phyloP scores from a whole-genome alignment of 768 basidiomycete species.

The Cantharellus cinnabarinus region DNA sequence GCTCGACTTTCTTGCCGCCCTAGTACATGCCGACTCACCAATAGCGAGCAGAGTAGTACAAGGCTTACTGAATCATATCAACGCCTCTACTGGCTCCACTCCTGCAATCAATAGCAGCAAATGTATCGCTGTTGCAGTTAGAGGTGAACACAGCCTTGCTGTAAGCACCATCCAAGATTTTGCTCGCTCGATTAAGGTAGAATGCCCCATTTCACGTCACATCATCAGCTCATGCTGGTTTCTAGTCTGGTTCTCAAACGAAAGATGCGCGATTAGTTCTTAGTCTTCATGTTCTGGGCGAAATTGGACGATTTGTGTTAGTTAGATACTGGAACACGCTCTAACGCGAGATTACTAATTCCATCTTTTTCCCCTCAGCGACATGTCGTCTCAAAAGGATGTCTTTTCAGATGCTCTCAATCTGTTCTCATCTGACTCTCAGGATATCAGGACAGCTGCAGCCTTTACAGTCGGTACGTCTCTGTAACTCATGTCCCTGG shows the following conservation, averaged over 20 bases:
- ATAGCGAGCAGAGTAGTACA: constrained; percentile 70
- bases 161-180: constrained; percentile 75
- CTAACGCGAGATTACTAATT: background rate
- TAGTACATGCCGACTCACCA: constrained; percentile 66
- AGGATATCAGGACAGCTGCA: constrained; percentile 76
- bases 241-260: constrained; percentile 18
- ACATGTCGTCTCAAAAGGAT: constrained; percentile 65
- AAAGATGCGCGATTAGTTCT: constrained; percentile 52
- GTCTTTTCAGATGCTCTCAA: constrained; percentile 57
- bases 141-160: constrained; percentile 44
- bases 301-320: constrained; percentile 79
- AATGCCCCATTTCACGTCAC: background rate
- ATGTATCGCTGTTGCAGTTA: constrained; percentile 68
- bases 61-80: constrained; percentile 51
- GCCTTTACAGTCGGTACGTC: constrained; percentile 75
- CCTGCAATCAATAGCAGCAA: constrained; percentile 47
- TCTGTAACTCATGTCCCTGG: background rate
- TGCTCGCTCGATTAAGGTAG: constrained; percentile 58
- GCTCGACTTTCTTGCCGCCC: constrained; percentile 57
- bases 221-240: background rate
- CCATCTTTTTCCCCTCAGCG: constrained; percentile 27
- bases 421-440: constrained; percentile 55
- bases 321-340: constrained; percentile 11
- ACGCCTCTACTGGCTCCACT: constrained; percentile 28
- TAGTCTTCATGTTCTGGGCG: constrained; percentile 75